Evolutionary conservation across 257 asterid species (phyloP).

Genomic region (Przewalskia tangutica): DNA sequence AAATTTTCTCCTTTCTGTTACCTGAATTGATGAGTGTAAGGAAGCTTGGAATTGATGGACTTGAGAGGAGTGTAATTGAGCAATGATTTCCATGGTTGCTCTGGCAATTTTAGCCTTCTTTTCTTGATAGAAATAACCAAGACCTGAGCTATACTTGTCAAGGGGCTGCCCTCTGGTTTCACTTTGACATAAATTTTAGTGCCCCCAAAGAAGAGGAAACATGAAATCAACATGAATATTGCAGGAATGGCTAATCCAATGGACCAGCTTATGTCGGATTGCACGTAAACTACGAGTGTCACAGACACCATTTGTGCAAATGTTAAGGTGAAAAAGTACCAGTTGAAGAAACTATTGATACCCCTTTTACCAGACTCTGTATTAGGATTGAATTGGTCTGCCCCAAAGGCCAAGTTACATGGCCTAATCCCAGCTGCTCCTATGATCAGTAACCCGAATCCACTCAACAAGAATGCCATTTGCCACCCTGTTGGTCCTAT

Average conservation of each 20-base stretch:
- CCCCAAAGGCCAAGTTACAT: conserved; percentile 74
- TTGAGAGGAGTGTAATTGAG: conserved; percentile 29
- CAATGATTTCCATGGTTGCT: conserved; percentile 29
- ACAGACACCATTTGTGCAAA: conserved; percentile 53
- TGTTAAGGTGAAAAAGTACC: conserved; percentile 69
- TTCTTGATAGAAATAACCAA: conserved; percentile 42
- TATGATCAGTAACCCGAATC: conserved; percentile 45
- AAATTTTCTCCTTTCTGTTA: conserved; percentile 2
- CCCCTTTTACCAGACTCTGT: conserved; percentile 59
- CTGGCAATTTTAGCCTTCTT: conserved; percentile 39
- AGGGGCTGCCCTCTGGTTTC: conserved; percentile 70
- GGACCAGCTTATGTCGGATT: conserved; percentile 65
- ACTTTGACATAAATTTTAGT: conserved; percentile 50
- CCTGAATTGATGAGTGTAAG: conserved; percentile 63
- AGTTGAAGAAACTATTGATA: conserved; percentile 66
- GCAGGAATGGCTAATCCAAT: conserved; percentile 56
- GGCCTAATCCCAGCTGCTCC: conserved; percentile 88
- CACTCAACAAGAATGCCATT: conserved; percentile 45
- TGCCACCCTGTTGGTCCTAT: conserved; percentile 42
- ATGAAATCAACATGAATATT: conserved; percentile 42
- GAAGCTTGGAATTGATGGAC: conserved; percentile 52
- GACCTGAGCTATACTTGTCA: conserved; percentile 48
- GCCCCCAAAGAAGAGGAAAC: conserved; percentile 42
- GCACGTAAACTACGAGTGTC: conserved; percentile 63
- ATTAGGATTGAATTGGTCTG: conserved; percentile 71